phyloP scores from a whole-genome alignment of 129 eudicot species.

The Erigeron canadensis region DNA sequence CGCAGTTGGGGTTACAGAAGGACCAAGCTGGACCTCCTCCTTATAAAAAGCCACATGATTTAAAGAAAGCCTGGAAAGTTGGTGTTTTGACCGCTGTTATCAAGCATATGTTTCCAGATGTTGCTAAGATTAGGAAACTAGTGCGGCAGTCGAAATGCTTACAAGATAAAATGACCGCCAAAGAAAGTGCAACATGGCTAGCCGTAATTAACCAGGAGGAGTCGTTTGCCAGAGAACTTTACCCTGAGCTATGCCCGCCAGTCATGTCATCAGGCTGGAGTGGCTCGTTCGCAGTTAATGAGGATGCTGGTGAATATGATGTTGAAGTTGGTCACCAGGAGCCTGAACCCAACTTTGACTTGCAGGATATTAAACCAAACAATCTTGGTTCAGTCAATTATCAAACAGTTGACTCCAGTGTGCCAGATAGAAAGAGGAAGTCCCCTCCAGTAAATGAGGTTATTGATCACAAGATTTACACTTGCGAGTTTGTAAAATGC shows the following conservation, averaged over 20 bases:
- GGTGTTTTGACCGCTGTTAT: slow-evolving; percentile 78
- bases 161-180: slow-evolving; percentile 82
- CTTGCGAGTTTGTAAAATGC: slow-evolving; percentile 59
- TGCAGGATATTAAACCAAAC: slow-evolving; percentile 58
- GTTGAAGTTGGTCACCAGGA: slow-evolving; percentile 58
- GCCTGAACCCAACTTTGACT: slow-evolving; percentile 37
- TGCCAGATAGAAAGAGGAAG: slow-evolving; percentile 55
- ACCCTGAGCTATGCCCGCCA: slow-evolving; percentile 56
- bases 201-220: slow-evolving; percentile 77
- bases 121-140: slow-evolving; percentile 63
- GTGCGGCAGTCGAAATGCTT: slow-evolving; percentile 79
- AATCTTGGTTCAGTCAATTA: slow-evolving; percentile 36
- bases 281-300: slow-evolving; percentile 49
- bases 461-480: slow-evolving; percentile 50
- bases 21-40: slow-evolving; percentile 62
- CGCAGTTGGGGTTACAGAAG: slow-evolving; percentile 53
- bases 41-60: slow-evolving; percentile 79
- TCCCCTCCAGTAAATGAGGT: slow-evolving; percentile 32
- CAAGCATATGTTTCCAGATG: slow-evolving; percentile 77
- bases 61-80: slow-evolving; percentile 78
- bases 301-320: slow-evolving; percentile 67
- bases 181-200: slow-evolving; percentile 72
- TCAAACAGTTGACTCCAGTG: slow-evolving; percentile 21
- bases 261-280: slow-evolving; percentile 56
- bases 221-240: slow-evolving; percentile 47